phyloP scores from a whole-genome alignment of 805 yeast species.

The Candida parachauliodes region DNA sequence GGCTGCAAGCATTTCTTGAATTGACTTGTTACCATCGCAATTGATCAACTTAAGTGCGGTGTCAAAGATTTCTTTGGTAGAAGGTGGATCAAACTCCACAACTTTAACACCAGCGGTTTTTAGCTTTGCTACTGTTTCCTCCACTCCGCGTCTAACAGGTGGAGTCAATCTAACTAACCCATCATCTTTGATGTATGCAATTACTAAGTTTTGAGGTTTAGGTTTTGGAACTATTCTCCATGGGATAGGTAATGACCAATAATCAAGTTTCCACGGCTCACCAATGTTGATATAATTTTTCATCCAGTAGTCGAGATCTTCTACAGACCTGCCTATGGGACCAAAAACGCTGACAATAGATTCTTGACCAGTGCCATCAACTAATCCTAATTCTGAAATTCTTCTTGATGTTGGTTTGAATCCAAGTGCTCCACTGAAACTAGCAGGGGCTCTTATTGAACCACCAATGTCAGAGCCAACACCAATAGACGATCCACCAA shows the following conservation, averaged over 20 bases:
- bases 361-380: slow-evolving; percentile 51
- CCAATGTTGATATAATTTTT: slow-evolving; percentile 56
- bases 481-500: slow-evolving; percentile 40
- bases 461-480: slow-evolving; percentile 45
- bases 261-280: slow-evolving; percentile 58
- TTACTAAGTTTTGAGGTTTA: slow-evolving; percentile 43
- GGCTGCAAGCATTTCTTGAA: slow-evolving; percentile 45
- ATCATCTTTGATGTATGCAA: slow-evolving; percentile 63
- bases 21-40: slow-evolving; percentile 65
- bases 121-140: slow-evolving; percentile 51
- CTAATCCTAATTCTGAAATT: slow-evolving; percentile 29
- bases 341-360: slow-evolving; percentile 66
- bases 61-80: slow-evolving; percentile 54
- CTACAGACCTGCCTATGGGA: slow-evolving; percentile 61
- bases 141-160: slow-evolving; percentile 56
- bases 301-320: slow-evolving; percentile 70
- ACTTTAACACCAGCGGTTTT: slow-evolving; percentile 56
- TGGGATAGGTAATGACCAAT: slow-evolving; percentile 44
- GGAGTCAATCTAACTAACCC: slow-evolving; percentile 67
- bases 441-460: slow-evolving; percentile 42
- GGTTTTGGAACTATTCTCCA: slow-evolving; percentile 49
- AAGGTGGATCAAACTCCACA: slow-evolving; percentile 55
- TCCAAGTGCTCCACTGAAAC: slow-evolving; percentile 38
- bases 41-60: slow-evolving; percentile 55
- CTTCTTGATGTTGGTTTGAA: slow-evolving; percentile 41